Evolutionary conservation across 306 rosid species (phyloP), one percentile per base, ranked within the genome.

Genomic region (Medicago ruthenica): DNA sequence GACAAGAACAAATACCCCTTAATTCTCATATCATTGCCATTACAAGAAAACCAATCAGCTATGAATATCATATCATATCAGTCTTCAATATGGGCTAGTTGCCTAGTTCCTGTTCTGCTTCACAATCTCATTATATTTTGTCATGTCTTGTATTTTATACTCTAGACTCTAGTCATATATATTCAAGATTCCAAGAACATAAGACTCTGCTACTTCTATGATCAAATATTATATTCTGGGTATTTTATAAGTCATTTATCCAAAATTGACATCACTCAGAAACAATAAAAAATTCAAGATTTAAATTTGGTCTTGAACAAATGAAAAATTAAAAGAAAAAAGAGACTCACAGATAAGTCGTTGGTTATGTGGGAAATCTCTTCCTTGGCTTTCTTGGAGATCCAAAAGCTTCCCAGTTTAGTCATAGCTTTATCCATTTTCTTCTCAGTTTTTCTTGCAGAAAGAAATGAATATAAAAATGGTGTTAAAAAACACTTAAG

Each of bases 321-420:
- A 31, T 10, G 42, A 55, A 18, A 55, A 65, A 9, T 5, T 12
- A 53, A 65, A 24, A 22, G 9, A n/a, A 27, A 16, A 40, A 17
- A 17, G 50, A 75, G 54, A 50, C 15, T 14, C 14, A 82, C 88
- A 37, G 85, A 84, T 71, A 85, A 8, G 71, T 85, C 85, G 1
- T 70, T 41, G 16, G 80, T 48, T 21, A 85, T 79, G 79, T 66
- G 57, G 67, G 84, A 85, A 79, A 85, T 66, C 42, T 85, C 88
- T 71, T 63, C 71, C 82, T 82, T 85, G 57, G 88, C 88, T 79
- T 81, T 85, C 82, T 59, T 81, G 74, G 88, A 85, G 73, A 82
- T 76, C 88, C 86, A 85, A 79, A 57, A 82, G 62, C 86, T 71
- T 40, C 86, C 88, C 1, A 79, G 71, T 79, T 76, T 85, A 16